Conservation (phyloP, 768 basidiomycete genomes). For the Kwoniella dendrophila region DNA sequence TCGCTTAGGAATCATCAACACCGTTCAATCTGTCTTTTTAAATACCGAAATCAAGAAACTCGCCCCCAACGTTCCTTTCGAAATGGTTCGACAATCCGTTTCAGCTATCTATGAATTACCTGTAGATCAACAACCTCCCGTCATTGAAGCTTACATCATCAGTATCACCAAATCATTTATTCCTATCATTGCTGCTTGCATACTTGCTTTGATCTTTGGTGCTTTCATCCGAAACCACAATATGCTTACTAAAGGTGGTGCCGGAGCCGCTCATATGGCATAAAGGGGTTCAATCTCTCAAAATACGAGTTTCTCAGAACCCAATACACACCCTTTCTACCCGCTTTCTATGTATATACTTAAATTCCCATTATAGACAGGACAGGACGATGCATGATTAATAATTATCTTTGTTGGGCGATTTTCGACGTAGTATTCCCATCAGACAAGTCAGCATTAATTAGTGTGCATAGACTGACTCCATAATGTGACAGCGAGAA, state of each 20-base stretch:
- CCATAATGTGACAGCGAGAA: too few species aligned
- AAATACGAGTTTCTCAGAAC: too few species aligned
- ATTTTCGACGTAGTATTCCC: too few species aligned
- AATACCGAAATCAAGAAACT: conserved; percentile 32
- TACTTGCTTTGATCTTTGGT: conserved; percentile 31
- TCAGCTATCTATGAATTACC: conserved; percentile 38
- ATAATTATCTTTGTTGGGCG: too few species aligned
- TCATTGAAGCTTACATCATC: conserved; percentile 49
- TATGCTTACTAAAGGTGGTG: conserved; percentile 37
- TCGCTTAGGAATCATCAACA: conserved; percentile 42
- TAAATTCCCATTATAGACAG: too few species aligned
- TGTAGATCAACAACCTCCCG: conserved; percentile 26
- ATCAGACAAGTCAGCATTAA: too few species aligned
- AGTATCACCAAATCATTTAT: conserved; percentile 45
- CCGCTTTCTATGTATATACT: too few species aligned
- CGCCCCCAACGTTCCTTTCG: conserved; percentile 42
- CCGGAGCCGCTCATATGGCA: conserved; percentile 32
- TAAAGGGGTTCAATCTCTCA: too few species aligned
- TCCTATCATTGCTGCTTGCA: conserved; percentile 42
- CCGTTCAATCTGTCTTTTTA: conserved; percentile 44
- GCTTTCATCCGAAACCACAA: conserved; percentile 45
- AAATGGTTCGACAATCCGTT: conserved; percentile 38
- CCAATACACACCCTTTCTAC: too few species aligned
- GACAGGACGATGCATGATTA: too few species aligned
- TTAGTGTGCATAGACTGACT: too few species aligned